These are phyloP conservation scores for Laetiporus sulphureus DNA, from an alignment of 1,284 basidiomycete genomes.

Conservation along the genomic window DNA sequence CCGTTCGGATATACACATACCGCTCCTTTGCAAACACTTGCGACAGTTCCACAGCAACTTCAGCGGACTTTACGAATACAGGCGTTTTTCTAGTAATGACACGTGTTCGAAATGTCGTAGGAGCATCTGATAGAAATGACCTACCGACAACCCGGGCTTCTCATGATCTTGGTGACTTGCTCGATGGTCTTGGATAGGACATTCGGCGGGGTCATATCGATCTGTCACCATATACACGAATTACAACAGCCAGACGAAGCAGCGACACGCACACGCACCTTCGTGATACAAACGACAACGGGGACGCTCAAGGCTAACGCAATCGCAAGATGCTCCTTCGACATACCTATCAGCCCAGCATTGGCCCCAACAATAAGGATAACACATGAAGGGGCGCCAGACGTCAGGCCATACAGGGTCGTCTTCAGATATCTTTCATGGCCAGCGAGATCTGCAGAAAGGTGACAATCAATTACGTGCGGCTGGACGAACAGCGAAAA, in stretches of 20 bases:
- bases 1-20: slow-evolving; percentile 28
- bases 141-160: slow-evolving; percentile 87
- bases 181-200: slow-evolving; percentile 87
- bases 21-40: slow-evolving; percentile 65
- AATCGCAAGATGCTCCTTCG: slow-evolving; percentile 94
- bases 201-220: slow-evolving; percentile 96
- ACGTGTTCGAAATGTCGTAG: too few relatives aligned
- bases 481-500: not conserved
- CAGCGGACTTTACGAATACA: slow-evolving; percentile 69
- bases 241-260: too few relatives aligned
- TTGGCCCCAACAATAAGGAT: slow-evolving; percentile 96
- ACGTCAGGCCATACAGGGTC: slow-evolving; percentile 92
- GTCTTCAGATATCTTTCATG: slow-evolving; percentile 91
- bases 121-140: too few relatives aligned
- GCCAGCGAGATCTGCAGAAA: slow-evolving; percentile 70
- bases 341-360: slow-evolving; percentile 95
- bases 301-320: slow-evolving; percentile 91
- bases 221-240: slow-evolving; percentile 51
- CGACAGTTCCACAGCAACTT: slow-evolving; percentile 75
- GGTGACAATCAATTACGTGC: not conserved
- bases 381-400: slow-evolving; percentile 92
- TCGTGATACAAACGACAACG: slow-evolving; percentile 91
- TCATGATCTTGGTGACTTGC: slow-evolving; percentile 90
- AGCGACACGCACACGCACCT: slow-evolving; percentile 40
- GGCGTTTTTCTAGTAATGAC: slow-evolving; percentile 70